These are phyloP conservation scores for Apiotrichum gamsii DNA, from an alignment of 1,284 basidiomycete genomes.

Conservation along the genomic window DNA sequence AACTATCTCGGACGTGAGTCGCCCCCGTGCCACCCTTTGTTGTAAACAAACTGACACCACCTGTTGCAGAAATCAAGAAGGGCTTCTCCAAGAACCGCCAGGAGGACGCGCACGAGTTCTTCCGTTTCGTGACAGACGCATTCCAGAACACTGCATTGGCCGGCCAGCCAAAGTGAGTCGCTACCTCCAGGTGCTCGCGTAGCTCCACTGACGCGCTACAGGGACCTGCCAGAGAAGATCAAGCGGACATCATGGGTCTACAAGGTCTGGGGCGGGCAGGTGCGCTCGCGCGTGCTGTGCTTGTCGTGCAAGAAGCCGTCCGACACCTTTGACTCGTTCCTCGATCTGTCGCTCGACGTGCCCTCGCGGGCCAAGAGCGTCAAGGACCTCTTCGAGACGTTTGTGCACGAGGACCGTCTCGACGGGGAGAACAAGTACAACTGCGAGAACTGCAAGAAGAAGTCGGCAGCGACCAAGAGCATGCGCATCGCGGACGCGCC, in stretches of 20 bases:
- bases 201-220: slow-evolving; percentile 31
- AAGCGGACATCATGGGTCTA: slow-evolving; percentile 92
- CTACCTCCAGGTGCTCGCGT: too few species aligned
- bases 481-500: slow-evolving; percentile 79
- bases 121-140: slow-evolving; percentile 88
- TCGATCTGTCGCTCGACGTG: slow-evolving; percentile 89
- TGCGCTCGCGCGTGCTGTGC: slow-evolving; percentile 92
- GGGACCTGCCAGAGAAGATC: slow-evolving; percentile 69
- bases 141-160: slow-evolving; percentile 78
- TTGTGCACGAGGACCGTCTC: slow-evolving; percentile 73
- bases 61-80: slow-evolving; percentile 70
- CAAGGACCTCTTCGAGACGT: slow-evolving; percentile 71
- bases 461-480: slow-evolving; percentile 35
- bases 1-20: slow-evolving; percentile 62
- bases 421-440: slow-evolving; percentile 94
- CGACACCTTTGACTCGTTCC: slow-evolving; percentile 92
- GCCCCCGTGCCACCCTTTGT: neutral
- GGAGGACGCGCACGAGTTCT: slow-evolving; percentile 97
- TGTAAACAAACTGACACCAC: neutral
- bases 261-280: slow-evolving; percentile 82
- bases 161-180: slow-evolving; percentile 59
- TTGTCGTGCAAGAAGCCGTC: slow-evolving; percentile 74
- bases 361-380: slow-evolving; percentile 55
- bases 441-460: slow-evolving; percentile 61
- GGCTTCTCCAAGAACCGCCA: slow-evolving; percentile 85